Base-by-base conservation (phyloP, 176 grass and related monocot species). In the Poa pratensis region DNA sequence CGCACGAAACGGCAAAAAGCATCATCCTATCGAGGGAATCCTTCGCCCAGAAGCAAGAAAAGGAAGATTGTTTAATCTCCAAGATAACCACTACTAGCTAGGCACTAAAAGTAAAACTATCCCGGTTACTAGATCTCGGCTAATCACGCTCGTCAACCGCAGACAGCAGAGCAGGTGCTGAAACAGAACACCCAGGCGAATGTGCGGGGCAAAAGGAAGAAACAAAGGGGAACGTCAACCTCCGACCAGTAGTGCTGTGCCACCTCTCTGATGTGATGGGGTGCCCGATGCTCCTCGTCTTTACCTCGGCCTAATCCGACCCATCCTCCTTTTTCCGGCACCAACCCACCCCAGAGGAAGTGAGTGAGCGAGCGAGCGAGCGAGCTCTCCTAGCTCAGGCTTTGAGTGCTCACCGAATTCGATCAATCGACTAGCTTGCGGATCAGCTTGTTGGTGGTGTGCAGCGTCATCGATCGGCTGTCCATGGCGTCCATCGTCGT, bases 401-500 rank as follows among this genome's bases (percentile, higher is more conserved):
- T 24, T 3, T 8, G 60, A 28, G 9, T 42, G 4, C 60, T 50
- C 1, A 0, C 26, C 19, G 64, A 24, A 20, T 43, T 71, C 20
- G 39, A 72, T 45, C 69, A 0, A 24, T 24, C 40, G 40, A 3
- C 15, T 16, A 67, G 64, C 64, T 37, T 30, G 7, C 1, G 63
- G 26, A 8, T 42, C 63, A 32, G 57, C 57, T 19, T 6, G 3
- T 35, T 32, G 34, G 3, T 4, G 34, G 34, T 32, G 30, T 32
- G 34, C 34, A 35, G 34, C 34, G 1, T 35, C 2, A 4, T 5
- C 22, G 10, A 19, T 3, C 12, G 43, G 3, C 48, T 1, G 3
- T 1, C 23, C 61, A 94, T 94, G 92, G 87, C 84, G 65, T 89
- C 86, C 68, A 52, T 81, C 32, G 84, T 87, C 52, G 1, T 95